phyloP scores from a whole-genome alignment of 1,284 basidiomycete species.

The Malassezia cuniculi region DNA sequence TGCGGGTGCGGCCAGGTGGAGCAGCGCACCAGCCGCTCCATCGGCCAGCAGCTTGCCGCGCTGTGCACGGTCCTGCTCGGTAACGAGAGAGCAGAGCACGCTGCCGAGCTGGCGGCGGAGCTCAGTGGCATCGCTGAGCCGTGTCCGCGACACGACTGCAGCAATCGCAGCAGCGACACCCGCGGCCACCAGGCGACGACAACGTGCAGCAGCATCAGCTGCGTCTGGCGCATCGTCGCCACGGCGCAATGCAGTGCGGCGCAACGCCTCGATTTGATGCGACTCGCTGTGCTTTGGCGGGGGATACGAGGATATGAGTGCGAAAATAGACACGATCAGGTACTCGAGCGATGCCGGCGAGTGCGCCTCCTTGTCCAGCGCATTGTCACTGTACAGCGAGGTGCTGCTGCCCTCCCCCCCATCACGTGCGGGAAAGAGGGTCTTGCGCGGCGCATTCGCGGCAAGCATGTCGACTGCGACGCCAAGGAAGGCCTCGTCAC shows the following conservation, averaged over 20 bases:
- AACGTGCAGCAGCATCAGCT: constrained; percentile 11
- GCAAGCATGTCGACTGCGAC: constrained; percentile 14
- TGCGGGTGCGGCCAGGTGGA: constrained; percentile 47
- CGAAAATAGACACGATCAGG: constrained; percentile 22
- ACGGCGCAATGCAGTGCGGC: constrained; percentile 13
- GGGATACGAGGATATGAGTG: constrained; percentile 22
- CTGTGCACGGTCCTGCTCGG: constrained; percentile 55
- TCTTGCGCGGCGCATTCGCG: background rate
- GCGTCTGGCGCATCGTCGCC: constrained; percentile 6
- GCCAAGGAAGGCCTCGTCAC: constrained; percentile 15
- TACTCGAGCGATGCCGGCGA: constrained; percentile 11
- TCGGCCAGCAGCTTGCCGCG: constrained; percentile 67
- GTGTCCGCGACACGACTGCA: constrained; percentile 12
- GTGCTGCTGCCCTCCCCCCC: background rate
- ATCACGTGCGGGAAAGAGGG: constrained; percentile 1
- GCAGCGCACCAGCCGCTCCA: constrained; percentile 65
- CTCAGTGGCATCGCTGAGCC: background rate
- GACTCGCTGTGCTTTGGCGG: constrained; percentile 21
- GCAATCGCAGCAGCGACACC: constrained; percentile 21
- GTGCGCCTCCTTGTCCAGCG: background rate
- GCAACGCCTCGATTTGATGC: constrained; percentile 23
- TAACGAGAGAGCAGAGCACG: constrained; percentile 17
- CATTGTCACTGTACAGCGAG: background rate
- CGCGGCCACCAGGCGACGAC: constrained; percentile 19
- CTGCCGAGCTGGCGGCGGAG: constrained; percentile 7